These are phyloP conservation scores for Westerdykella ornata DNA, from an alignment of 2,329 filamentous ascomycete genomes.

Conservation along the genomic window DNA sequence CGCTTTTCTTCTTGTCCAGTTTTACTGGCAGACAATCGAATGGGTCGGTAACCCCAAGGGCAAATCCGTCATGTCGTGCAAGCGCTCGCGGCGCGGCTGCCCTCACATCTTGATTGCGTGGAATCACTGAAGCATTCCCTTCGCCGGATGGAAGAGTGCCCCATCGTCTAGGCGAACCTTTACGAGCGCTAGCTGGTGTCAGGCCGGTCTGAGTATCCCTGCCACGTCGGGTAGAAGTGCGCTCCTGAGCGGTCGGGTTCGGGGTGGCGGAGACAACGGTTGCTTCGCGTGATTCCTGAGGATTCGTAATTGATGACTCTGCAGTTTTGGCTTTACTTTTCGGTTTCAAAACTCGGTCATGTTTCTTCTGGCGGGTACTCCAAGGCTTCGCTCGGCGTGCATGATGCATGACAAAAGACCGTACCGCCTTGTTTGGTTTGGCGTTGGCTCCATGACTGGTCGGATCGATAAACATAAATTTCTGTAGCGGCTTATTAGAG, in stretches of 20 bases:
- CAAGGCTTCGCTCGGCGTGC: conserved; percentile 27
- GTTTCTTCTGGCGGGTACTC: conserved; percentile 26
- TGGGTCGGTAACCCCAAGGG: conserved; percentile 12
- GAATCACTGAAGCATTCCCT: not conserved
- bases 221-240: no score
- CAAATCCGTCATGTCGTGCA: conserved; percentile 8
- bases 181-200: not conserved
- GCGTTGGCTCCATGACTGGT: conserved; percentile 22
- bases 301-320: no score
- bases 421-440: conserved; percentile 27
- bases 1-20: conserved; percentile 13
- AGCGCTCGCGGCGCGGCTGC: not conserved
- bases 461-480: conserved; percentile 35
- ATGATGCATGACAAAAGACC: conserved; percentile 35
- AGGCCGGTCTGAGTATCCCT: not conserved
- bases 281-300: not conserved
- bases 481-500: conserved; percentile 12
- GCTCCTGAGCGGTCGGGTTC: no score
- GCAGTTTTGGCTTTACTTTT: not conserved
- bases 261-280: no score
- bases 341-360: not conserved
- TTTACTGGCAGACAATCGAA: conserved; percentile 24
- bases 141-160: not conserved
- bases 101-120: not conserved
- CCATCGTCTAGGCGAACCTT: not conserved